These are phyloP conservation scores for Toxicodendron radicans DNA, from an alignment of 345 rosid genomes.

Conservation along the genomic window DNA sequence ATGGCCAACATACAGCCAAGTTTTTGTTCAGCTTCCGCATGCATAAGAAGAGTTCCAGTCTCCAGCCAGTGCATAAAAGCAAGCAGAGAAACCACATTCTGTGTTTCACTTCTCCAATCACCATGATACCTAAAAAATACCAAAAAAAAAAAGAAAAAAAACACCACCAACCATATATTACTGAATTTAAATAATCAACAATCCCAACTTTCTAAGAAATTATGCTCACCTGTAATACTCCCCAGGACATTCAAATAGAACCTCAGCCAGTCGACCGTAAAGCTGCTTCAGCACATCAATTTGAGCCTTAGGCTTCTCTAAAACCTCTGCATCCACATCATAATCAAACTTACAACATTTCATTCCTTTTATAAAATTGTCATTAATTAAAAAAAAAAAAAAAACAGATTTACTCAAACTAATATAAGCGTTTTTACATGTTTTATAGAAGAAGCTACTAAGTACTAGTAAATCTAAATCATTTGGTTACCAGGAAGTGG, in stretches of 20 bases:
- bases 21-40: slow-evolving; percentile 64
- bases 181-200: neutral
- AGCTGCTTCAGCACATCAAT: slow-evolving; percentile 55
- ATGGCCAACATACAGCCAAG: slow-evolving; percentile 70
- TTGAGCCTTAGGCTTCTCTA: slow-evolving; percentile 64
- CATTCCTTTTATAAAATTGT: neutral
- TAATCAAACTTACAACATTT: neutral
- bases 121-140: slow-evolving; percentile 85
- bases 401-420: too few species aligned
- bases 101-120: slow-evolving; percentile 95
- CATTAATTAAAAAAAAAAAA: neutral
- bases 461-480: neutral
- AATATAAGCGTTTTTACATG: neutral
- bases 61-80: slow-evolving; percentile 93
- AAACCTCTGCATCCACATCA: slow-evolving; percentile 48
- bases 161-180: slow-evolving; percentile 12
- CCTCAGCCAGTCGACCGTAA: slow-evolving; percentile 56
- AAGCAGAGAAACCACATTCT: slow-evolving; percentile 78
- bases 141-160: neutral
- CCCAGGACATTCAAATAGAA: slow-evolving; percentile 60
- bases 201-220: neutral
- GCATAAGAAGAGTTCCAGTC: slow-evolving; percentile 75
- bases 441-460: too few species aligned
- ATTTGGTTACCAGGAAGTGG: slow-evolving; percentile 68
- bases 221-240: slow-evolving; percentile 70